phyloP scores from a whole-genome alignment of 805 yeast genomes.

The Yarrowia alimentaria region DNA sequence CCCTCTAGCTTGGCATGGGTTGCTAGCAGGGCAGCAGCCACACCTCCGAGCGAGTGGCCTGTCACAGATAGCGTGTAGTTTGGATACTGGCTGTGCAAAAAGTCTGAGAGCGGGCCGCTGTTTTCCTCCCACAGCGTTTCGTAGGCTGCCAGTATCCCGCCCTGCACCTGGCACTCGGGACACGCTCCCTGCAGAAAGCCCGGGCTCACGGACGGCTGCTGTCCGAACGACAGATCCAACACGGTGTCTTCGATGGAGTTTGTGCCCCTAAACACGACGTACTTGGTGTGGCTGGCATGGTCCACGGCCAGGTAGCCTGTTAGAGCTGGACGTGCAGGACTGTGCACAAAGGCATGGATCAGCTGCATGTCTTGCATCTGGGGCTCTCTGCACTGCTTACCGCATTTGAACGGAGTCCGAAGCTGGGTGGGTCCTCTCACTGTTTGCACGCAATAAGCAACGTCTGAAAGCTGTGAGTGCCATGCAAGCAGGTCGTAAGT shows the following conservation, averaged over 20 bases:
- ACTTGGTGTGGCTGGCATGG: slow-evolving; percentile 18
- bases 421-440: slow-evolving; percentile 17
- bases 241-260: slow-evolving; percentile 20
- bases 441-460: slow-evolving; percentile 14
- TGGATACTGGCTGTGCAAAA: not conserved
- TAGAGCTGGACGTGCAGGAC: not conserved
- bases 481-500: slow-evolving; percentile 6
- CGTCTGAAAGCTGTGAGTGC: slow-evolving; percentile 8
- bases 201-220: slow-evolving; percentile 5
- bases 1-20: slow-evolving; percentile 6
- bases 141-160: slow-evolving; percentile 11
- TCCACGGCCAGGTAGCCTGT: slow-evolving; percentile 16
- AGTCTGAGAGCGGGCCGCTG: not conserved
- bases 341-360: slow-evolving; percentile 7
- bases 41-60: slow-evolving; percentile 15
- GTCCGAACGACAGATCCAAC: slow-evolving; percentile 15
- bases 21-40: slow-evolving; percentile 13
- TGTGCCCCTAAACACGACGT: slow-evolving; percentile 18
- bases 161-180: slow-evolving; percentile 18
- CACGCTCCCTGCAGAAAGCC: not conserved
- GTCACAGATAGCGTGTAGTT: slow-evolving; percentile 9
- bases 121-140: not conserved
- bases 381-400: slow-evolving; percentile 1
- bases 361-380: slow-evolving; percentile 11
- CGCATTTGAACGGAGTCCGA: slow-evolving; percentile 16